A percentile compares a stretch with the other conserved stretches of the same genome.
Conservation (phyloP, 2,329 filamentous ascomycete species). For the Tolypocladium cylindrosporum region DNA sequence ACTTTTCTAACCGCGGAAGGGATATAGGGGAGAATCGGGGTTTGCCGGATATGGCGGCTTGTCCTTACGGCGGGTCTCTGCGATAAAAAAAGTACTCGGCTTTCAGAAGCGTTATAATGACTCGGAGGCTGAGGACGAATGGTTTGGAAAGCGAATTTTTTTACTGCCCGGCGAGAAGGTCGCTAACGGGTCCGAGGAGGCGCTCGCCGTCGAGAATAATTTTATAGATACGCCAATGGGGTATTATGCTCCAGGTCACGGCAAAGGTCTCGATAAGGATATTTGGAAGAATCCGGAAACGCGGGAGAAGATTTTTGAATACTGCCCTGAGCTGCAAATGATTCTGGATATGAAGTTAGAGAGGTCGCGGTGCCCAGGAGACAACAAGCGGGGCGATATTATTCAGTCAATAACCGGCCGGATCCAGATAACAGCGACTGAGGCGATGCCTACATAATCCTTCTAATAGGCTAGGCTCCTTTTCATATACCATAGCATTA, state of each 20-base stretch:
- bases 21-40: constrained; percentile 19
- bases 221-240: constrained; percentile 43
- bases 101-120: constrained; percentile 41
- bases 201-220: constrained; percentile 40
- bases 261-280: constrained; percentile 25
- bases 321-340: constrained; percentile 45
- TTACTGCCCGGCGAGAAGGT: constrained; percentile 37
- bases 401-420: too few species aligned
- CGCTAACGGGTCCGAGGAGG: constrained; percentile 27
- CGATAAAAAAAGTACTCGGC: constrained; percentile 34
- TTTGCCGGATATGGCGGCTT: constrained; percentile 45
- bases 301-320: constrained; percentile 38
- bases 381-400: constrained; percentile 3
- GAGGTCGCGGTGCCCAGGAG: constrained; percentile 30
- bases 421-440: too few species aligned
- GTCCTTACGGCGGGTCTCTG: constrained; percentile 40
- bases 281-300: constrained; percentile 36
- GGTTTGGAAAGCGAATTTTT: constrained; percentile 40
- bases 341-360: constrained; percentile 48
- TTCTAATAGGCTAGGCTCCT: too few species aligned
- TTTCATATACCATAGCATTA: too few species aligned
- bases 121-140: constrained; percentile 42
- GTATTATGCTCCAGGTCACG: constrained; percentile 38
- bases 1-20: too few species aligned
- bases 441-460: too few species aligned